phyloP scores from a whole-genome alignment of 495 filamentous ascomycete genomes.

The Gamarada debralockiae region DNA sequence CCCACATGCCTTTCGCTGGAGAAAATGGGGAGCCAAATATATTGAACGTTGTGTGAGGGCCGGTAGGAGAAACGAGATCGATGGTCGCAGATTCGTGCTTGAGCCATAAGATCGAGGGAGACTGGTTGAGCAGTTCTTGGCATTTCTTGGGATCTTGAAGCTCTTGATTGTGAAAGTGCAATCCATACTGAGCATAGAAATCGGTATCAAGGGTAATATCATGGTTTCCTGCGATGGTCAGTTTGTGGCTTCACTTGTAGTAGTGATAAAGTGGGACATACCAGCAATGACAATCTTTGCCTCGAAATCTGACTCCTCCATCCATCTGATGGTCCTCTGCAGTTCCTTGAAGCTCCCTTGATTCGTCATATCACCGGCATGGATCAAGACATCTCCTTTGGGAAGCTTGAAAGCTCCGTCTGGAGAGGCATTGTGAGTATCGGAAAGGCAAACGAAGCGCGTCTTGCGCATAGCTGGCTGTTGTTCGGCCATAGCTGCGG shows the following conservation, averaged over 20 bases:
- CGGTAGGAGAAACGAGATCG: constrained; percentile 49
- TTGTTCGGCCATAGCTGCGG: constrained; percentile 5
- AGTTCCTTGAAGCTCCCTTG: constrained; percentile 70
- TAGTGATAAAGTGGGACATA: constrained; percentile 35
- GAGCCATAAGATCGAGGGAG: constrained; percentile 59
- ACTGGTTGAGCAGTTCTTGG: constrained; percentile 48
- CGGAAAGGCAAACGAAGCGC: constrained; percentile 77
- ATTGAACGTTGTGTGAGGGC: constrained; percentile 63
- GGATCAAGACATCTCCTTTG: constrained; percentile 82
- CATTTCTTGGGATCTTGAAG: constrained; percentile 54
- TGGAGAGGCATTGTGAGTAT: constrained; percentile 75
- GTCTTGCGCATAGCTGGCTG: constrained; percentile 18
- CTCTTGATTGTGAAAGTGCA: constrained; percentile 54
- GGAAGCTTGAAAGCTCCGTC: constrained; percentile 54
- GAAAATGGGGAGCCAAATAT: constrained; percentile 76
- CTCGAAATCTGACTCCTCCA: constrained; percentile 69
- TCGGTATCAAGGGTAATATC: constrained; percentile 66
- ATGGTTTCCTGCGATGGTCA: constrained; percentile 60
- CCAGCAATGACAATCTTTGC: constrained; percentile 84
- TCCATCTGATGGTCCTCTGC: constrained; percentile 71
- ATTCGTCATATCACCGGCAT: constrained; percentile 86
- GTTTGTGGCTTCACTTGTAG: not conserved
- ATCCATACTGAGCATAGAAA: constrained; percentile 57
- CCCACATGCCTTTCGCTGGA: constrained; percentile 62
- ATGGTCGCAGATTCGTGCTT: constrained; percentile 58